These are phyloP conservation scores for Aureobasidium musti DNA, from an alignment of 2,329 filamentous ascomycete genomes.

Conservation along the genomic window DNA sequence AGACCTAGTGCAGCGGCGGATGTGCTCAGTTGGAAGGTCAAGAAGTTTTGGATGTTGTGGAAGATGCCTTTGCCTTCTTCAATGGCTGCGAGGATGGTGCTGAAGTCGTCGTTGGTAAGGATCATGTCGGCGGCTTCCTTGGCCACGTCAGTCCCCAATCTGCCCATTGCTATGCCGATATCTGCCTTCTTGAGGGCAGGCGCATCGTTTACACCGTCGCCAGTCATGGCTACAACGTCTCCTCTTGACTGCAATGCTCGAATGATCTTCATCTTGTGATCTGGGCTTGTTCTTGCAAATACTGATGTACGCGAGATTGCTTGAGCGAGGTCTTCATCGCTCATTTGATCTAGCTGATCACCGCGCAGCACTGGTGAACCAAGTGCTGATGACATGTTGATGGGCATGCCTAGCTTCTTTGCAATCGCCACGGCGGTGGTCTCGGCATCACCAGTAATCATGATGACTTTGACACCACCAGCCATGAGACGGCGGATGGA, in stretches of 20 bases:
- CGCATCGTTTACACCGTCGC: conserved; percentile 96
- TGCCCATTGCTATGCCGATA: conserved; percentile 96
- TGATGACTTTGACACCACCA: conserved; percentile 94
- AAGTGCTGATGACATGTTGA: conserved; percentile 61
- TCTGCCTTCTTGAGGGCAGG: conserved; percentile 96
- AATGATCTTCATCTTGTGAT: conserved; percentile 98
- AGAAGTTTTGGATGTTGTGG: conserved; percentile 99
- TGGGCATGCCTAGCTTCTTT: conserved; percentile 89
- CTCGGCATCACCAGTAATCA: conserved; percentile 98
- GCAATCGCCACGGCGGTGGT: conserved; percentile 93
- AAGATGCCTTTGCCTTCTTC: conserved; percentile 99
- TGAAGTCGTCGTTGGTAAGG: conserved; percentile 84
- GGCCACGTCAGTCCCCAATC: conserved; percentile 91
- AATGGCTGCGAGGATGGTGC: conserved; percentile 89
- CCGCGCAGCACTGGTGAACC: conserved; percentile 77
- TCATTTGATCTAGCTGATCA: conserved; percentile 92
- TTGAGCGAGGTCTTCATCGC: conserved; percentile 75
- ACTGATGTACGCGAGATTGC: conserved; percentile 89
- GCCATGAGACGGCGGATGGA: conserved; percentile 89
- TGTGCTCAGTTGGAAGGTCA: conserved; percentile 97
- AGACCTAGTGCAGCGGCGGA: conserved; percentile 90
- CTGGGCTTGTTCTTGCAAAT: conserved; percentile 92
- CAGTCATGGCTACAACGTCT: conserved; percentile 98
- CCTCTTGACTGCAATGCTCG: conserved; percentile 85
- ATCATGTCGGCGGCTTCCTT: conserved; percentile 97